Evolutionary conservation across 2,329 filamentous ascomycete species (phyloP).

Genomic region (Cladosporium sp.): DNA sequence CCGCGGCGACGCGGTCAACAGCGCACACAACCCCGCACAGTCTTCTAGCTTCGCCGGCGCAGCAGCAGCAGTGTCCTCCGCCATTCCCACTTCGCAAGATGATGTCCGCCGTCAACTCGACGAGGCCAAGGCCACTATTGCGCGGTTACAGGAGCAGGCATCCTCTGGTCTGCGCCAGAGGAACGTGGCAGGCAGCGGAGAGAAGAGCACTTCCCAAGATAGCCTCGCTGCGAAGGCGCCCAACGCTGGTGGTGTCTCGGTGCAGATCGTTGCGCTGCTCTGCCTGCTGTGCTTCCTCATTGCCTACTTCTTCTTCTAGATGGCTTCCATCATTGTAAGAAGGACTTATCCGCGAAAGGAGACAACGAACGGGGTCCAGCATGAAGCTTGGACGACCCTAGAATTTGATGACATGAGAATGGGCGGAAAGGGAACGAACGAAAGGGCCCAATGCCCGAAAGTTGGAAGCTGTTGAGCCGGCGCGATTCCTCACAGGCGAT

Average conservation of each 20-base stretch:
- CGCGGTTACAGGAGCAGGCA: constrained; percentile 64
- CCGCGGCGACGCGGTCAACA: constrained; percentile 43
- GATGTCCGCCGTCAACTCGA: constrained; percentile 73
- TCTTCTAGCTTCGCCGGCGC: constrained; percentile 45
- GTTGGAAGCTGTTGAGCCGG: neutral
- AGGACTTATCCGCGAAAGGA: neutral
- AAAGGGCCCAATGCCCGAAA: neutral
- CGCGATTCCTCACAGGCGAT: neutral
- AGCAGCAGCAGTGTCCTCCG: constrained; percentile 49
- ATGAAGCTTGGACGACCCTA: neutral
- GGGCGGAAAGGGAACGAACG: neutral
- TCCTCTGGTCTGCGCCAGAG: constrained; percentile 77
- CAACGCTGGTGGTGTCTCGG: constrained; percentile 70
- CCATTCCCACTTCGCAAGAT: constrained; percentile 53
- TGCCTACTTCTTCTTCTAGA: constrained; percentile 90
- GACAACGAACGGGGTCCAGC: neutral
- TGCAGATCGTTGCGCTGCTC: constrained; percentile 79
- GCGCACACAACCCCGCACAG: constrained; percentile 43
- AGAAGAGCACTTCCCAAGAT: constrained; percentile 28
- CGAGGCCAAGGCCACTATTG: constrained; percentile 73
- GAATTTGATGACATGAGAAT: constrained; percentile 1
- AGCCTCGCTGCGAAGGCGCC: constrained; percentile 27
- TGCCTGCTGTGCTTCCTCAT: constrained; percentile 90
- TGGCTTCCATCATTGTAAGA: neutral
- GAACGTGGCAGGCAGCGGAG: constrained; percentile 52